phyloP scores from a whole-genome alignment of 345 rosid species.

The Bruguiera sexangula region DNA sequence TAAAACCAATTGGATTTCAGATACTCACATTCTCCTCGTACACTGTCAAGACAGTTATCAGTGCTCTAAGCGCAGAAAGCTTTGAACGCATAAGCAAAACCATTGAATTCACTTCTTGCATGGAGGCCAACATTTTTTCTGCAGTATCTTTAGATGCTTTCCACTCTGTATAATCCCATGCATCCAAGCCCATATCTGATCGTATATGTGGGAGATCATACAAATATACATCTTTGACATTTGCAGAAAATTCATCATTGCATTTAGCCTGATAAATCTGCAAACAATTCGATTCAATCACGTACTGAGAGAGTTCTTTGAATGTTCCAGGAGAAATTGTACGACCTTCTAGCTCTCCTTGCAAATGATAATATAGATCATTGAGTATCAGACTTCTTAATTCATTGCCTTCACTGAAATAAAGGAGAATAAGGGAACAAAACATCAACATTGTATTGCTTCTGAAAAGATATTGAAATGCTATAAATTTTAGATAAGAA shows the following conservation, averaged over 20 bases:
- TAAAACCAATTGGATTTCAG: constrained; percentile 16
- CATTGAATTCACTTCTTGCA: constrained; percentile 65
- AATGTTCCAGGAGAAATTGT: constrained; percentile 74
- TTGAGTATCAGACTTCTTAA: constrained; percentile 57
- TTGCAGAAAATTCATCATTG: constrained; percentile 24
- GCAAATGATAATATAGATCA: constrained; percentile 81
- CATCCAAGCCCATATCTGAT: constrained; percentile 54
- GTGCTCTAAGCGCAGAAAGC: constrained; percentile 59
- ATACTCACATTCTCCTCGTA: constrained; percentile 66
- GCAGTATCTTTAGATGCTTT: constrained; percentile 55
- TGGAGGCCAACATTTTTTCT: constrained; percentile 58
- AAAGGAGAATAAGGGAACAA: no score
- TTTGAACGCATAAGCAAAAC: constrained; percentile 58
- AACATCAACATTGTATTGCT: constrained; percentile 24
- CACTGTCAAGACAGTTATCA: constrained; percentile 51
- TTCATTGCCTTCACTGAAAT: constrained; percentile 66
- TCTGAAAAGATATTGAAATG: neutral
- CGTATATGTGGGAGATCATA: constrained; percentile 47
- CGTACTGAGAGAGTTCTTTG: constrained; percentile 68
- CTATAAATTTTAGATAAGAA: no score
- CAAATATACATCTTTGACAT: constrained; percentile 31
- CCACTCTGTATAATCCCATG: constrained; percentile 83
- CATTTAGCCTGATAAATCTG: constrained; percentile 44
- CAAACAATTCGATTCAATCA: constrained; percentile 48
- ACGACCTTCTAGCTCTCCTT: constrained; percentile 93